A percentile compares a stretch with the other conserved stretches of the same genome.
These are phyloP conservation scores for Metschnikowia proteae DNA, from an alignment of 805 yeast species.

Conservation along the genomic window DNA sequence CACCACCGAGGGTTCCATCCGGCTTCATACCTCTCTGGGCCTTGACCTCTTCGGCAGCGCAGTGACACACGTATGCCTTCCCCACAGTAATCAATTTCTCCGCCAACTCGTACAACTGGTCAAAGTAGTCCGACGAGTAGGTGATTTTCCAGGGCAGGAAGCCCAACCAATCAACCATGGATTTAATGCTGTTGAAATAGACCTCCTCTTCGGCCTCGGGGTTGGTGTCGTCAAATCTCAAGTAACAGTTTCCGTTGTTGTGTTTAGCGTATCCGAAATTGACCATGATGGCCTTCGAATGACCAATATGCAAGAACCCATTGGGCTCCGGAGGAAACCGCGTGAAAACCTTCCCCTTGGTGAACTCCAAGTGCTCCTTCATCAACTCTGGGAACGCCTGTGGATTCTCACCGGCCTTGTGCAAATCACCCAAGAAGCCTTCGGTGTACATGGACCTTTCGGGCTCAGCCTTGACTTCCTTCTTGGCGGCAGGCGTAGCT, in stretches of 20 bases:
- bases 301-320: slow-evolving; percentile 96
- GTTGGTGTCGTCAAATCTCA: slow-evolving; percentile 95
- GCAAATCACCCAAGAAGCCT: slow-evolving; percentile 93
- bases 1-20: slow-evolving; percentile 94
- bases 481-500: slow-evolving; percentile 11
- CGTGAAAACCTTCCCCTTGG: slow-evolving; percentile 81
- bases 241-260: slow-evolving; percentile 82
- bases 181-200: slow-evolving; percentile 77
- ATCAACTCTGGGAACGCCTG: slow-evolving; percentile 84
- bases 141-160: slow-evolving; percentile 92
- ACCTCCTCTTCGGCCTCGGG: slow-evolving; percentile 98
- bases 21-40: slow-evolving; percentile 84
- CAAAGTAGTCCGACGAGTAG: slow-evolving; percentile 94
- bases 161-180: slow-evolving; percentile 91
- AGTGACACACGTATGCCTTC: slow-evolving; percentile 88
- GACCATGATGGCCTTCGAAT: slow-evolving; percentile 95
- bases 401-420: slow-evolving; percentile 92
- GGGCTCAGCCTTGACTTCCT: slow-evolving; percentile 19
- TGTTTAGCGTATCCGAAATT: slow-evolving; percentile 95
- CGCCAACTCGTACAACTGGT: slow-evolving; percentile 81
- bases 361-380: slow-evolving; percentile 72
- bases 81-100: slow-evolving; percentile 69
- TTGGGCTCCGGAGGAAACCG: slow-evolving; percentile 99
- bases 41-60: slow-evolving; percentile 88
- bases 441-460: slow-evolving; percentile 83